Evolutionary conservation across 179 eudicot genomes (phyloP), one percentile per base, ranked within the genome.

Genomic region (Gypsophila paniculata): DNA sequence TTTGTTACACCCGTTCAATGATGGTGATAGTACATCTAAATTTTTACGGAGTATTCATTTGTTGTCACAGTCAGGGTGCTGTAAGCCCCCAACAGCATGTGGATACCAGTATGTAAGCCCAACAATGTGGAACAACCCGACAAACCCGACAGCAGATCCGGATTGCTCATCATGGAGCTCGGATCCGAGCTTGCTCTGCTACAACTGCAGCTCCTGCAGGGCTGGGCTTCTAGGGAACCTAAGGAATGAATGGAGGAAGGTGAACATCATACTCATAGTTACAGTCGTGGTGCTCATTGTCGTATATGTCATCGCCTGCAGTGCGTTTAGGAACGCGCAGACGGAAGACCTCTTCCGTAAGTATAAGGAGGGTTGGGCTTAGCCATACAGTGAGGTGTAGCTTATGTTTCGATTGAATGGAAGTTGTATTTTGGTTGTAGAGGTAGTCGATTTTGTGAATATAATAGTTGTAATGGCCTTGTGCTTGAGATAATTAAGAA

Each of bases 181-280:
- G 15, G 99, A 95, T 51, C 96, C 86, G 23, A 81, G 79, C 74
- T 91, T 83, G 54, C 75, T 95, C n/a, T 95, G 99, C 89, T 92
- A 95, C 82, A 83, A 84, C 46, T 95, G 99, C 71, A 83, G 81
- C 75, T 88, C 99, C 3, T 95, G 97, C 81, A 90, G 83, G 39
- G 99, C 99, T 5, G 99, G 99, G 25, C 79, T 95, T 6, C 80
- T 95, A 0, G 99, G 96, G 39, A 95, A 86, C 86, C 79, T 92
- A 34, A 85, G 93, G 55, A 69, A 80, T 9, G 99, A 95, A 75
- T 95, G 97, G 99, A 87, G 96, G 82, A 91, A 76, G 74, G 88
- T 83, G 10, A 90, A 92, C 63, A 70, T 87, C 21, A 84, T 92
- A 61, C 79, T 92, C 57, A 91, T 95, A 3, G 64, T 92, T 13